Evolutionary conservation across 805 yeast species (phyloP).

Genomic region (Kuraishia piskuri): DNA sequence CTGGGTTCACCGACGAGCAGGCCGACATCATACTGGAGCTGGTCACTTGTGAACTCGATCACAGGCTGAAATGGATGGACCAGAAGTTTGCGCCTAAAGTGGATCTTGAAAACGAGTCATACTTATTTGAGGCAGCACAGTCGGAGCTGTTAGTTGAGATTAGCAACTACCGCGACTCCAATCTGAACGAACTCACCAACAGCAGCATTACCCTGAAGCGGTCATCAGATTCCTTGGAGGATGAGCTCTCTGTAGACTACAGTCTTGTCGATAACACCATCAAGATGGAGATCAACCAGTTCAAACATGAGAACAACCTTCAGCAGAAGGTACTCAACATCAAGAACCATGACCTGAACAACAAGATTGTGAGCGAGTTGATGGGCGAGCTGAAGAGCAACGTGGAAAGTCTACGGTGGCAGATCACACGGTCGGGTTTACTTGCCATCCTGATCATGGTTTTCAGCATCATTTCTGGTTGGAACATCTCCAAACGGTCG

Average conservation of each 20-base stretch:
- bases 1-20: conserved; percentile 58
- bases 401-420: conserved; percentile 88
- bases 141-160: conserved; percentile 79
- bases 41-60: conserved; percentile 24
- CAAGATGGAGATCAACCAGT: conserved; percentile 78
- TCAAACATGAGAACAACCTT: conserved; percentile 74
- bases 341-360: conserved; percentile 72
- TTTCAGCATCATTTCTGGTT: conserved; percentile 49
- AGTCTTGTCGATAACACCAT: conserved; percentile 61
- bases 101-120: conserved; percentile 81
- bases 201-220: conserved; percentile 64
- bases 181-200: conserved; percentile 57
- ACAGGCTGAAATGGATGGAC: conserved; percentile 35
- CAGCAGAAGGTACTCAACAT: conserved; percentile 61
- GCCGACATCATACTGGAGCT: conserved; percentile 49
- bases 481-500: conserved; percentile 28
- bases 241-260: conserved; percentile 62
- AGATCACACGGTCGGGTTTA: conserved; percentile 81
- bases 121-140: conserved; percentile 86
- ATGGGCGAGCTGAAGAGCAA: conserved; percentile 78
- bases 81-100: conserved; percentile 41
- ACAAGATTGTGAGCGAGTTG: conserved; percentile 75
- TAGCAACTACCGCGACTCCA: conserved; percentile 59
- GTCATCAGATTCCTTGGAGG: conserved; percentile 62
- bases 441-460: conserved; percentile 65